Evolutionary conservation across 805 yeast genomes (phyloP), one percentile per base, ranked within the genome.

Genomic region (Myxozyma lipomycoides): DNA sequence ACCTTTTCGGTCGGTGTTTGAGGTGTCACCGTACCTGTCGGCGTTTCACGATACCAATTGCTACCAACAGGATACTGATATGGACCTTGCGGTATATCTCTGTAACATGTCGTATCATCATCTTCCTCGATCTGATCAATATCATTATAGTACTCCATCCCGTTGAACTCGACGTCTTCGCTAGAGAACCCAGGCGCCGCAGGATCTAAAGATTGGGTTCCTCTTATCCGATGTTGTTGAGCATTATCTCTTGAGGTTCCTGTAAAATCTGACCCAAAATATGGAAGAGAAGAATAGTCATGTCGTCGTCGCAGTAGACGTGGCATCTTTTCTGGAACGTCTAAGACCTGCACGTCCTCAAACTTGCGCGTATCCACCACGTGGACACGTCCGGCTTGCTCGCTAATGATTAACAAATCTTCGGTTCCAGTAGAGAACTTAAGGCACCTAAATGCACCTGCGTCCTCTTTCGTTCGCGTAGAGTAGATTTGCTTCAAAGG

Each of bases 301-400:
- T 28, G 12, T 28, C 32, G 7, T 28, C 32, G 7, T 7, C 7
- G 12, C 32, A 12, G 12, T 12, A 7, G 7, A 12, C 32, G 32
- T 9, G 32, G 32, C 32, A 28, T 12, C 12, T 21, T 12, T 4
- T 21, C 21, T n/a, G 68, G 67, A 19, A 66, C 55, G 26, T 58
- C 59, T 28, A 88, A 73, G 34, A 89, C 88, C 65, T 85, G 91
- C 63, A 86, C 91, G 59, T 84, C 81, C 51, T 75, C 71, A 58
- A 81, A 78, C 61, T 84, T 79, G 55, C 95, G 77, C 23, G 88
- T 75, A 65, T 90, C 96, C 24, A 90, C 72, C 49, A 89, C 72
- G 68, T 90, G 98, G 2, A 90, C 85, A 47, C 95, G 74, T 0
- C 95, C 95, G 46, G 81, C 84, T 61, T 90, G 96, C 65, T 90